Base-by-base conservation (phyloP, 768 basidiomycete genomes). In the Boletus speciosus region DNA sequence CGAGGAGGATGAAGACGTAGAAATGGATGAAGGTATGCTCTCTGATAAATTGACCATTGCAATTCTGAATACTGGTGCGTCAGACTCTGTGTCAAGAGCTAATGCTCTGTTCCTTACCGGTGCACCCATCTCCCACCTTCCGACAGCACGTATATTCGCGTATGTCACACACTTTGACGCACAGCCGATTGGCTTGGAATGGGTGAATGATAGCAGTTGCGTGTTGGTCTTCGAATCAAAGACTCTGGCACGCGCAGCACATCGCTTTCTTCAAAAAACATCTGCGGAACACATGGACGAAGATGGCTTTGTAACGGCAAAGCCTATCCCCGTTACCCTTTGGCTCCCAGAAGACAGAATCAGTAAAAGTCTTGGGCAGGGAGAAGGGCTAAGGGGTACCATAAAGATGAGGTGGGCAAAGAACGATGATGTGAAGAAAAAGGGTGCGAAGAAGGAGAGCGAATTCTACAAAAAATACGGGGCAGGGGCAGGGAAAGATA, bases 281-380 rank as follows among this genome's bases (percentile, higher is more conserved):
- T 57, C 69, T 9, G 60, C 72, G 6, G 84, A 86, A 59, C 75
- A 80, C 40, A 48, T 59, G 48, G 83, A 84, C 44, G 76, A 73
- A 12, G 81, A 81, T 27, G 85, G 82, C 2, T 81, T 78, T 59
- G 66, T 85, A 29, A 78, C 81, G 0, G 86, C 87, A 0, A 84
- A 85, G 55, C 73, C 87, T 2, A 80, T 93, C 27, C 91, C 90
- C 14, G 66, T 87, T 23, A 77, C 84, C 1, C 68, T 90, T 10
- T 92, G 90, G 88, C 89, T 90, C 0, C 81, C 88, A 21, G 86
- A 91, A 64, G 82, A 89, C 50, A 82, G 89, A 29, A 86, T 92
- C 44, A 86, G 79, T 63, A 79, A 74, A 60, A 88, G 82, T 50
- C 73, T 93, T 35, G 88, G 88, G 16, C 81, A 82, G 56, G 81